Evolutionary conservation across 2,329 filamentous ascomycete species (phyloP).

Genomic region (Chrysoporthe austroafricana): DNA sequence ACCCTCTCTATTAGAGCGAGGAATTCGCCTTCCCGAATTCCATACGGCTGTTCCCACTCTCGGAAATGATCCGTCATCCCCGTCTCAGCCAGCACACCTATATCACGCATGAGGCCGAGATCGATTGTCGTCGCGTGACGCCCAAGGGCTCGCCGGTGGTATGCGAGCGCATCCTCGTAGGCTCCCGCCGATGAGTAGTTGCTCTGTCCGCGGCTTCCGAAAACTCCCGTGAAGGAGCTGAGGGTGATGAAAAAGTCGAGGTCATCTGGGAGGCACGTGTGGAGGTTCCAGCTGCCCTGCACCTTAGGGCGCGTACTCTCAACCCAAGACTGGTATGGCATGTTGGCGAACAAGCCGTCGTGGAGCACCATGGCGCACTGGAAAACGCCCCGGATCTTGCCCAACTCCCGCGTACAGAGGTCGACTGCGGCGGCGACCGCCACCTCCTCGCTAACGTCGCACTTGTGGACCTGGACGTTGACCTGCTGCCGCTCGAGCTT

Average conservation of each 20-base stretch:
- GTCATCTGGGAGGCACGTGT: background rate
- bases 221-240: constrained; percentile 31
- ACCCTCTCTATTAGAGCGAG: background rate
- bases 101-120: constrained; percentile 14
- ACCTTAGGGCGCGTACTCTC: background rate
- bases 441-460: background rate
- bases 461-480: background rate
- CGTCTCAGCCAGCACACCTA: constrained; percentile 20
- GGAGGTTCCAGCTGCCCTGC: constrained; percentile 6
- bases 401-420: background rate
- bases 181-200: constrained; percentile 38
- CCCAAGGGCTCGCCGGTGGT: constrained; percentile 16
- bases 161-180: constrained; percentile 35
- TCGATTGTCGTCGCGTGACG: constrained; percentile 1
- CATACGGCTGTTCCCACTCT: constrained; percentile 12
- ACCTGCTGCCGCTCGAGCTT: background rate
- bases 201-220: constrained; percentile 33
- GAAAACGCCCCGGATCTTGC: constrained; percentile 19
- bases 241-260: constrained; percentile 16
- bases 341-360: constrained; percentile 12
- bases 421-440: background rate
- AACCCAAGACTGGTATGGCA: background rate
- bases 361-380: constrained; percentile 21
- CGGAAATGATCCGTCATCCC: background rate
- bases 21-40: constrained; percentile 8